Evolutionary conservation across 225 moss, liverwort and hornwort species (phyloP).

Genomic region (Takakia lepidozioides): DNA sequence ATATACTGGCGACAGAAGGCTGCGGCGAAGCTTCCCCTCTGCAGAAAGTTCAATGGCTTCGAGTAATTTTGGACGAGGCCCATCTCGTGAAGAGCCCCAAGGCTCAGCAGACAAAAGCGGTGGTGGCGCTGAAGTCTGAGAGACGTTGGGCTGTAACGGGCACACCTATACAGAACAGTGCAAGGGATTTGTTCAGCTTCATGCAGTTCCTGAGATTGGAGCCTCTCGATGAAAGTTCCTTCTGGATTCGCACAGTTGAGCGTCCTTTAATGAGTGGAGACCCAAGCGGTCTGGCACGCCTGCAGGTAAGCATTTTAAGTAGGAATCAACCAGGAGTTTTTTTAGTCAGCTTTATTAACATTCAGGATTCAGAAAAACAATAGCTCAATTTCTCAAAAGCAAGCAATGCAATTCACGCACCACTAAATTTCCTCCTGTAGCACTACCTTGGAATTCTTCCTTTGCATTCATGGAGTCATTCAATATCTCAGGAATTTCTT

Average conservation of each 20-base stretch:
- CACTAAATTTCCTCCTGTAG: too few species aligned
- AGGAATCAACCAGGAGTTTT: too few species aligned
- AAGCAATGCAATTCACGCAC: too few species aligned
- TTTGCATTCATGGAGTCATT: too few species aligned
- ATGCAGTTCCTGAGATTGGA: constrained; percentile 48
- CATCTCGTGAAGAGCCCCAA: constrained; percentile 41
- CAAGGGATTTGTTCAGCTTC: constrained; percentile 41
- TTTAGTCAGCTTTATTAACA: too few species aligned
- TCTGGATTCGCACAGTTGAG: constrained; percentile 46
- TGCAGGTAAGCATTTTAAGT: constrained; percentile 44
- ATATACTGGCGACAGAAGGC: constrained; percentile 39
- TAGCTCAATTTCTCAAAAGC: too few species aligned
- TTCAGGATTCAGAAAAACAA: too few species aligned
- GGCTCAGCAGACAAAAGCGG: constrained; percentile 40
- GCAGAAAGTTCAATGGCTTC: constrained; percentile 45
- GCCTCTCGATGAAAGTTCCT: constrained; percentile 38
- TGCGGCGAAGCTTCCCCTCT: constrained; percentile 15
- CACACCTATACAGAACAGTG: constrained; percentile 47
- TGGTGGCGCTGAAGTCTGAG: constrained; percentile 42
- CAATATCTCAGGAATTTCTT: too few species aligned
- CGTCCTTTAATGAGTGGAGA: constrained; percentile 44
- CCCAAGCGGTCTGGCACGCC: constrained; percentile 38
- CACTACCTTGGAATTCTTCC: too few species aligned
- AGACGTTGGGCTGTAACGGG: constrained; percentile 57
- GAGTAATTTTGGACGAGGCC: constrained; percentile 48